Conservation (phyloP, 768 basidiomycete species). For the Tylopilus balloui region DNA sequence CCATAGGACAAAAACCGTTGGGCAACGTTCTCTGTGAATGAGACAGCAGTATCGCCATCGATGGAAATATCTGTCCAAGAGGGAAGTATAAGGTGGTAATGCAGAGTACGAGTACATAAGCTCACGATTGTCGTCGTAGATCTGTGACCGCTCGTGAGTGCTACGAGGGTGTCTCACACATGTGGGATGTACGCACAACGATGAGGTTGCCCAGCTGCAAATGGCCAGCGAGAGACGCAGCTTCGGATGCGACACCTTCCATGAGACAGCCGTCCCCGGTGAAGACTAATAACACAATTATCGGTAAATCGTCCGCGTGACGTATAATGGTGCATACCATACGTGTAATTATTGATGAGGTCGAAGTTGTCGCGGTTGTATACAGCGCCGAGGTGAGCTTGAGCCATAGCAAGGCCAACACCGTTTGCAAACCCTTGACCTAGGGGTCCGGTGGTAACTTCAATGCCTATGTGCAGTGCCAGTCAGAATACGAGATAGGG, state of each 20-base stretch:
- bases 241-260: constrained; percentile 94
- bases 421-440: constrained; percentile 94
- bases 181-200: constrained; percentile 52
- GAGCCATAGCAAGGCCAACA: constrained; percentile 90
- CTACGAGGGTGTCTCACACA: constrained; percentile 6
- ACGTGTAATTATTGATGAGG: constrained; percentile 83
- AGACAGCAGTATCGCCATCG: constrained; percentile 86
- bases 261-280: constrained; percentile 94
- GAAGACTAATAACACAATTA: constrained; percentile 52
- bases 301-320: constrained; percentile 2
- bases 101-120: constrained; percentile 7
- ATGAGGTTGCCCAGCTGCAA: constrained; percentile 91
- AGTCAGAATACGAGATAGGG: constrained; percentile 8
- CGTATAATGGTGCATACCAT: constrained; percentile 46
- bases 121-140: constrained; percentile 96
- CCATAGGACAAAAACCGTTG: constrained; percentile 87
- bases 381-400: constrained; percentile 84
- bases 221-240: constrained; percentile 90
- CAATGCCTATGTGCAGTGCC: constrained; percentile 46
- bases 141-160: constrained; percentile 37
- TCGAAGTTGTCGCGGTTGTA: constrained; percentile 86
- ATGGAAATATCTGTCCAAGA: constrained; percentile 78
- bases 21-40: constrained; percentile 92
- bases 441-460: constrained; percentile 94
- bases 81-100: constrained; percentile 4